Base-by-base conservation (phyloP, 306 rosid genomes). In the Ormosia emarginata region DNA sequence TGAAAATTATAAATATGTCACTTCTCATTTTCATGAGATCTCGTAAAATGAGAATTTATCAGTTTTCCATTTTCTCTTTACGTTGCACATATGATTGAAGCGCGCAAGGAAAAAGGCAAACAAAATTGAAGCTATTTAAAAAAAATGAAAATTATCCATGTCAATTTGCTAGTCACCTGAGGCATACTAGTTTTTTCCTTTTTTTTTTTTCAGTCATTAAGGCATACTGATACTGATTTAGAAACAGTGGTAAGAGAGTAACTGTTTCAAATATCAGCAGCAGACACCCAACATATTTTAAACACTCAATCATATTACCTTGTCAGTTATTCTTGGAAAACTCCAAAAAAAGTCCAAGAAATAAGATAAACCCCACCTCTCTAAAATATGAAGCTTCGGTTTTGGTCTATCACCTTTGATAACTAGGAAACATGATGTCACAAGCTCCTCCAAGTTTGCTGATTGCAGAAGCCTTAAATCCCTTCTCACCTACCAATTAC, bases 311-410 rank as follows among this genome's bases (percentile, higher is more conserved):
- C 71, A 65, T 36, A 72, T 11, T 24, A 57, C 50, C 52, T 2
- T 36, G 2, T 18, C 32, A 57, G 52, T 41, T 37, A 44, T 32
- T 64, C 63, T 41, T 71, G 39, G 39, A 58, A 44, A 61, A 43
- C 30, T 65, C 7, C 12, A 30, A 44, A 63, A 17, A 43, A 46
- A 63, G 7, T 66, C 43, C 46, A 24, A 73, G 9, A 41, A 72
- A 9, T 39, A 79, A 72, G 63, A 44, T 15, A 74, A 15, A 29
- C n/a, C 78, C 61, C 64, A 91, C 98, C 97, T 92, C 81, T 93
- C 94, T 80, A 95, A 83, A 61, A 93, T 90, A 86, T 87, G 93
- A 76, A 90, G 72, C 80, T 89, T 95, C 84, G 92, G 96, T 73
- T 90, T 92, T 10, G 98, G 94, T 72, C 83, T 92, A 75, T 89